Base-by-base conservation (phyloP, 2,329 filamentous ascomycete species). In the Penicillium decumbens region DNA sequence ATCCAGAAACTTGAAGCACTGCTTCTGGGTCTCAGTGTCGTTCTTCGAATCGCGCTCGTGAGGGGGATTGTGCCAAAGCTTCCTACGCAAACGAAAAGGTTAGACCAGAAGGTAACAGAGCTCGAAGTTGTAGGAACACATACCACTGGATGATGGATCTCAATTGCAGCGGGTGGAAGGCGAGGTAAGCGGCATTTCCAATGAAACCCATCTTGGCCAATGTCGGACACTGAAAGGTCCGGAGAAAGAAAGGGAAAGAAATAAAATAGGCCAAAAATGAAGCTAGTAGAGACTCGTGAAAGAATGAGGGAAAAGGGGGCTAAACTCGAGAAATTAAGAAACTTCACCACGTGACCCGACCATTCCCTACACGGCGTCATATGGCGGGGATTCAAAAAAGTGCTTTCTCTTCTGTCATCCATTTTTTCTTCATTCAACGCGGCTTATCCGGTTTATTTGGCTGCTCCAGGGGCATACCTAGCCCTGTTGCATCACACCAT, bases 21-120 rank as follows among this genome's bases (percentile, higher is more conserved):
- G 79, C 70, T 82, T 81, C 54, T 95, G 80, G 13, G 85, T 85
- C 46, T 79, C 75, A 25, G 83, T 78, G 72, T 97, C 93, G 59
- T 88, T 88, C 53, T 78, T 77, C 56, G 82, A 79, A 65, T 95
- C 81, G 66, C 92, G 88, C 67, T 80, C 81, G 76, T 97, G 89
- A 18, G 95, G 89, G 10, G 93, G 87, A 57, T 95, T 89, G 75
- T 97, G 93, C 90, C 91, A 97, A 62, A 95, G 76, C 76, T 95
- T 95, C 90, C 90, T 95, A 65, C 42, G 49, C 18, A 25, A 50
- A 46, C 25, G 23, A 41, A 24, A 41, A 39, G 29, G 18, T 59
- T 53, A 58, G 29, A 28, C 20, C 50, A 18, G 15, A 18, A 18
- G 15, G 15, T 18, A 18, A 18, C 15, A 18, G 15, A 18, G 24